A percentile compares a stretch with the other conserved stretches of the same genome.
phyloP scores from a whole-genome alignment of 192 early-diverging fungal genomes.

The Globomyces pollinis-pini region DNA sequence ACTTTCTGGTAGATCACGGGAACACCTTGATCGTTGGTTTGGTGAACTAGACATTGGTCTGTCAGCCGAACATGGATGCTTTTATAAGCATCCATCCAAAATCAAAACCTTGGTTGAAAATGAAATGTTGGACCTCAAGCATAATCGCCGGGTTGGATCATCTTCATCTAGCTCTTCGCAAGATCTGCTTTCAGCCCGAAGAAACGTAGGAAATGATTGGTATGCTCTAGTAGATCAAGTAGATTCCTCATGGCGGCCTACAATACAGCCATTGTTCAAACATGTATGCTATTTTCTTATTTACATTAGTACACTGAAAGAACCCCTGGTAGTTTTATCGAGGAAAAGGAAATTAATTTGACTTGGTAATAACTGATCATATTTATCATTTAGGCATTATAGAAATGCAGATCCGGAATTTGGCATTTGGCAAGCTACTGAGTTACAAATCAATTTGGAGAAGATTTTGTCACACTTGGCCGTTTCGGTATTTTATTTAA shows the following conservation, averaged over 20 bases:
- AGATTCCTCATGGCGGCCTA: conserved; percentile 85
- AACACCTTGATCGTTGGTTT: conserved; percentile 91
- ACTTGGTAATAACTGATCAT: too few species aligned
- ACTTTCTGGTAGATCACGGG: conserved; percentile 83
- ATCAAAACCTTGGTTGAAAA: conserved; percentile 25
- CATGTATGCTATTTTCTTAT: too few species aligned
- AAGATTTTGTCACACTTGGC: conserved; percentile 90
- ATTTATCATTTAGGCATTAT: too few species aligned
- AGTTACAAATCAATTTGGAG: conserved; percentile 95
- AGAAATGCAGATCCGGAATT: conserved; percentile 88
- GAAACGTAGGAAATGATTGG: conserved; percentile 67
- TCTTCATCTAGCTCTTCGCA: conserved; percentile 14
- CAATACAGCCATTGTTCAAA: conserved; percentile 89
- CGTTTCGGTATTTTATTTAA: conserved; percentile 51
- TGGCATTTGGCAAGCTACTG: conserved; percentile 94
- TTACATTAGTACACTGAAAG: conserved; percentile 96
- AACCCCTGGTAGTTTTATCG: conserved; percentile 95
- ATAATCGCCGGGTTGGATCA: background rate
- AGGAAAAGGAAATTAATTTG: conserved; percentile 97
- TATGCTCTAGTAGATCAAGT: conserved; percentile 78
- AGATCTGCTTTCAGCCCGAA: background rate
- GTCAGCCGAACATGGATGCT: conserved; percentile 96
- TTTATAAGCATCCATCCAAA: conserved; percentile 82
- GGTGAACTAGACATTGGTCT: conserved; percentile 77
- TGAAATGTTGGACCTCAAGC: conserved; percentile 36